Conservation (phyloP, 78 protist genomes). For the Guillardia theta region DNA sequence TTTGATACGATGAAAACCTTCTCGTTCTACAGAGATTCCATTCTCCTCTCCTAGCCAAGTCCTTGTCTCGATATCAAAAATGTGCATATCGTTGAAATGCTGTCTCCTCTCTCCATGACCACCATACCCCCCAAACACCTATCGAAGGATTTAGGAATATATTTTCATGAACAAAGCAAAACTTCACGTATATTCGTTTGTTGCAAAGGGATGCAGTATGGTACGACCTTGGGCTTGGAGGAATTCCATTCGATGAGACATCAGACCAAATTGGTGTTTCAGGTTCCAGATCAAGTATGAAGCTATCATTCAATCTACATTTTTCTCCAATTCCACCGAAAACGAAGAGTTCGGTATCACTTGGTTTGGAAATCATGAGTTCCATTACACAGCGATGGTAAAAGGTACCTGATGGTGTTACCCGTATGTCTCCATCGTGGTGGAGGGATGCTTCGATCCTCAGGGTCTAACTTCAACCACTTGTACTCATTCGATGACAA, state of each 20-base stretch:
- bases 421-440: not conserved
- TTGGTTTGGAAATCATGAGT: too few species aligned
- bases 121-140: not conserved
- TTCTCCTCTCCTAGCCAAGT: not conserved
- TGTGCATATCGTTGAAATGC: not conserved
- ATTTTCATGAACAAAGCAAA: too few species aligned
- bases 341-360: not conserved
- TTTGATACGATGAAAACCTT: not conserved
- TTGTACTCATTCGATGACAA: not conserved
- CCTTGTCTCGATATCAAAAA: not conserved
- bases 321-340: not conserved
- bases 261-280: not conserved
- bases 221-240: not conserved
- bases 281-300: not conserved
- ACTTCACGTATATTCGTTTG: not conserved
- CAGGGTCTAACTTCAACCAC: constrained; percentile 4
- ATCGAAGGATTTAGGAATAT: too few species aligned
- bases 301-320: not conserved
- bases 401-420: not conserved
- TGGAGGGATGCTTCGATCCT: not conserved
- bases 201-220: not conserved
- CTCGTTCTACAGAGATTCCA: not conserved
- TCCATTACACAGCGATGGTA: too few species aligned
- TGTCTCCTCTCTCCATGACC: not conserved
- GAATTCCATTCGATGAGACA: not conserved